phyloP scores from a whole-genome alignment of 257 asterid genomes.

The Rauvolfia tetraphylla region DNA sequence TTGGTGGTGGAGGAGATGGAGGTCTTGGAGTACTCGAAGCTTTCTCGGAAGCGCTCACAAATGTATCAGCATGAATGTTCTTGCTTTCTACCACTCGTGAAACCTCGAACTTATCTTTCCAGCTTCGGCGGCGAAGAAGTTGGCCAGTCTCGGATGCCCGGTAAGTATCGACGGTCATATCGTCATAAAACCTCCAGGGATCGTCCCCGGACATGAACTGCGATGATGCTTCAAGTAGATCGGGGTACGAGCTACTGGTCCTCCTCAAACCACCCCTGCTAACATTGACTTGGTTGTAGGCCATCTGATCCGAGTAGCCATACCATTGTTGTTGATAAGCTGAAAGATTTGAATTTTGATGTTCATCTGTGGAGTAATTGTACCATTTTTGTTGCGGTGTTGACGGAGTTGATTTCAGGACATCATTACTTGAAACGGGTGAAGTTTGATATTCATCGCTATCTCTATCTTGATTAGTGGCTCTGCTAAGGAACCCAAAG shows the following conservation, averaged over 20 bases:
- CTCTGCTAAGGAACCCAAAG: slow-evolving; percentile 75
- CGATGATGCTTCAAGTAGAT: slow-evolving; percentile 57
- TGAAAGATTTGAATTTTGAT: slow-evolving; percentile 20
- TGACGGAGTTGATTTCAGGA: slow-evolving; percentile 31
- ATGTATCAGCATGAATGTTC: slow-evolving; percentile 40
- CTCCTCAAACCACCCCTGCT: slow-evolving; percentile 36
- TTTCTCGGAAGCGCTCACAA: slow-evolving; percentile 27
- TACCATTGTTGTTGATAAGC: slow-evolving; percentile 19
- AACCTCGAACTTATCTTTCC: slow-evolving; percentile 38
- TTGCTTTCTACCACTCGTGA: slow-evolving; percentile 20
- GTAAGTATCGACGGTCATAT: slow-evolving; percentile 37
- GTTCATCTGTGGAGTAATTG: slow-evolving; percentile 18
- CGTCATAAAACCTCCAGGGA: slow-evolving; percentile 50
- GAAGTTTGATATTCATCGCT: slow-evolving; percentile 40
- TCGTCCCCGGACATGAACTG: slow-evolving; percentile 38
- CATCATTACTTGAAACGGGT: slow-evolving; percentile 22
- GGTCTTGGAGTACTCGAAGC: slow-evolving; percentile 12
- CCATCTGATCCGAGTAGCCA: slow-evolving; percentile 20
- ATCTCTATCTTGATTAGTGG: slow-evolving; percentile 45
- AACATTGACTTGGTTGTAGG: neutral
- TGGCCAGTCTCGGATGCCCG: slow-evolving; percentile 35
- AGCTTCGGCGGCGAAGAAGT: slow-evolving; percentile 60
- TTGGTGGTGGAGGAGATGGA: slow-evolving; percentile 18
- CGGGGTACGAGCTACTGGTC: slow-evolving; percentile 75
- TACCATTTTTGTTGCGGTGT: slow-evolving; percentile 37